Base-by-base conservation (phyloP, 1,139 yeast genomes). In the Blastobotrys indianensis region DNA sequence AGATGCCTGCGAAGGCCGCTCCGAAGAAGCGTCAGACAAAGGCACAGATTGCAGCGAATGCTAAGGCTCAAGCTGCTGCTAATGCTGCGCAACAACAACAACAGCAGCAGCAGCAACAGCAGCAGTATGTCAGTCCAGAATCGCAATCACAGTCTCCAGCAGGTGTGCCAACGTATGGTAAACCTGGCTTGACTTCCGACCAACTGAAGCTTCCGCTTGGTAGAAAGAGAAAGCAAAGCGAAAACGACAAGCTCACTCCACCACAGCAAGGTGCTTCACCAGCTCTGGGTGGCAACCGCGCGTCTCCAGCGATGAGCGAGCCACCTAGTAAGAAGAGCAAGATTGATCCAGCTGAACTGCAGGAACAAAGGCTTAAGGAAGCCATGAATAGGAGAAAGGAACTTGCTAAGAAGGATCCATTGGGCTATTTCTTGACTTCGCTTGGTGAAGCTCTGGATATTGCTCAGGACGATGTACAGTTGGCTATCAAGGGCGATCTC, bases 391-490 rank as follows among this genome's bases (percentile, higher is more conserved):
- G 48, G 43, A 58, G 55, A 50, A 51, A 51, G 41, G 61, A 55
- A 46, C 49, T 60, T 42, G 56, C 61, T 2, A 50, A 53, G 33
- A 44, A 54, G 2, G 56, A 61, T 38, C 64, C 65, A 2, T 41
- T 59, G 40, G 57, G 56, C 1, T 59, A 51, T 45, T 61, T 61
- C 42, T 45, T 61, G 29, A 51, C 61, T 2, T 50, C 60, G 34
- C 49, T 61, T 28, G 63, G 61, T 12, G 64, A 61, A 39, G 63
- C 57, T 2, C 43, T 61, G 42, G 60, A 56, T 40, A 52, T 60
- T 23, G 37, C 56, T 11, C 54, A 58, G 16, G 63, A 60, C 11
- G 62, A 57, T 23, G 48, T 58, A 29, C 48, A 45, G 20, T 41
- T 39, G 31, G 39, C 42, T 13, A 47, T 49, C 38, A 38, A 48